These are phyloP conservation scores for Boletus bicolor DNA, from an alignment of 768 basidiomycete species.

Conservation along the genomic window DNA sequence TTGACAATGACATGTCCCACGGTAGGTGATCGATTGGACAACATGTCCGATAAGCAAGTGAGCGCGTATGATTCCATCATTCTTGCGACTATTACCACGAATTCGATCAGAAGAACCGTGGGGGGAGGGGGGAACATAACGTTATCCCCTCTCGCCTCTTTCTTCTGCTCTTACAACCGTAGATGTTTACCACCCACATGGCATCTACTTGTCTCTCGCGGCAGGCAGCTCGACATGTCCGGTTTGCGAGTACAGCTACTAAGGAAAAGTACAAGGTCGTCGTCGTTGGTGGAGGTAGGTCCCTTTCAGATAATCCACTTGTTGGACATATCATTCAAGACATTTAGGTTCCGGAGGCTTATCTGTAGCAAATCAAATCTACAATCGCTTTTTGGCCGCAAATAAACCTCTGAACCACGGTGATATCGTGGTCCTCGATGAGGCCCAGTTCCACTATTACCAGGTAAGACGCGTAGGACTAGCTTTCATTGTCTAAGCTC, in stretches of 20 bases:
- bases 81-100: conserved; percentile 11
- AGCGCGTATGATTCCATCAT: conserved; percentile 10
- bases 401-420: conserved; percentile 64
- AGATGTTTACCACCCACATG: conserved; percentile 5
- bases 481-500: background rate
- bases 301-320: background rate
- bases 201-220: conserved; percentile 7
- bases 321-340: conserved; percentile 3
- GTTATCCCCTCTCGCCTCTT: background rate
- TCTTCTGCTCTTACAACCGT: background rate
- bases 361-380: conserved; percentile 84
- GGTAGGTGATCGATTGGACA: background rate
- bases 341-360: conserved; percentile 74
- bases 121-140: background rate
- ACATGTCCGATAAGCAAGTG: background rate
- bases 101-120: background rate
- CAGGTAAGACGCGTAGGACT: conserved; percentile 45
- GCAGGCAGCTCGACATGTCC: conserved; percentile 7
- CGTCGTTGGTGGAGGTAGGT: conserved; percentile 81
- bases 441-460: conserved; percentile 80
- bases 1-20: background rate
- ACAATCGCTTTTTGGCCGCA: conserved; percentile 68
- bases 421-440: conserved; percentile 86
- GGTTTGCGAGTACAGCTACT: conserved; percentile 24
- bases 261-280: conserved; percentile 75